A percentile compares a stretch with the other conserved stretches of the same genome.
These are phyloP conservation scores for Erodium maritimum DNA, from an alignment of 345 rosid genomes.

Conservation along the genomic window DNA sequence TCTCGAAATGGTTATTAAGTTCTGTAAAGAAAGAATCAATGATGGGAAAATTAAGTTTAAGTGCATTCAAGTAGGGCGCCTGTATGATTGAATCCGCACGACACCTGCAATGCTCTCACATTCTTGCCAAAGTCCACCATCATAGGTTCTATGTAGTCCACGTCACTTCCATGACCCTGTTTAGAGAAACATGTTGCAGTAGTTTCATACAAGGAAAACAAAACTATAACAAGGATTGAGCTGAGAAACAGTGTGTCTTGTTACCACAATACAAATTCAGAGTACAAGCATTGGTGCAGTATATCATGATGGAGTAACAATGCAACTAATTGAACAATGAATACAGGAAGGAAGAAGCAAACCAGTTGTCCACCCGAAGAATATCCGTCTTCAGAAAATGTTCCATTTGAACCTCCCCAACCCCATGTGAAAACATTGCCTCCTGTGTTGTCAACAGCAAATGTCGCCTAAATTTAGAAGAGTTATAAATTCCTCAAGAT, in stretches of 20 bases:
- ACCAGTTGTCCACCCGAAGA: slow-evolving; percentile 98
- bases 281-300: too few relatives aligned
- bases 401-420: slow-evolving; percentile 93
- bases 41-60: slow-evolving; percentile 8
- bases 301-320: neutral
- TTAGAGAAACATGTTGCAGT: neutral
- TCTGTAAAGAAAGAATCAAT: neutral
- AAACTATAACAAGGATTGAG: neutral
- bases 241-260: neutral
- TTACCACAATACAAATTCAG: neutral
- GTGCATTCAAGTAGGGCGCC: slow-evolving; percentile 54
- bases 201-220: neutral
- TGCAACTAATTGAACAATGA: neutral
- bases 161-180: slow-evolving; percentile 89
- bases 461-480: neutral
- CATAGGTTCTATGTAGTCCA: slow-evolving; percentile 53
- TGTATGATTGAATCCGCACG: slow-evolving; percentile 91
- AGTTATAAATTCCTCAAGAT: neutral
- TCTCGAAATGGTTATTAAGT: neutral
- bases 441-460: slow-evolving; percentile 21
- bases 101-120: slow-evolving; percentile 55
- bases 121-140: slow-evolving; percentile 38
- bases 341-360: slow-evolving; percentile 16
- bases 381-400: slow-evolving; percentile 82
- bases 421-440: slow-evolving; percentile 87